phyloP scores from a whole-genome alignment of 176 grass and related monocot genomes.

The Elaeis guineensis region DNA sequence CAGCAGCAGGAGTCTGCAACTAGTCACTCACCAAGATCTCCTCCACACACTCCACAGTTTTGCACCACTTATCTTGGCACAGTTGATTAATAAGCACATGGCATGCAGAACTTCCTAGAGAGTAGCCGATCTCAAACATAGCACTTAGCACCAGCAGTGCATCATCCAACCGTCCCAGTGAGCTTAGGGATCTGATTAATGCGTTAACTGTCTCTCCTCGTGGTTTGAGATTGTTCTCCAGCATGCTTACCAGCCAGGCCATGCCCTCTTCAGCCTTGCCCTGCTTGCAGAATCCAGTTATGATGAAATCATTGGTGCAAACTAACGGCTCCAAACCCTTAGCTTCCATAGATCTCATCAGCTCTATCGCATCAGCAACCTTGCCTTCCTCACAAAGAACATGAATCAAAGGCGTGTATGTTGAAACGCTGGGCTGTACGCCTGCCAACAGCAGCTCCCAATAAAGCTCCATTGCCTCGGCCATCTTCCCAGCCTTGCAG shows the following conservation, averaged over 20 bases:
- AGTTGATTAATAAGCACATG: constrained; percentile 46
- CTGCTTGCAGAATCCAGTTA: constrained; percentile 56
- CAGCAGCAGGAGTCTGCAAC: constrained; percentile 1
- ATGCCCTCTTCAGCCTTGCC: constrained; percentile 54
- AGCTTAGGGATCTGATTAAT: constrained; percentile 38
- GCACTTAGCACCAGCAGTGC: constrained; percentile 48
- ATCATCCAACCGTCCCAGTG: constrained; percentile 37
- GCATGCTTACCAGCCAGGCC: constrained; percentile 62
- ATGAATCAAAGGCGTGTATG: constrained; percentile 54
- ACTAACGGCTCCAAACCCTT: constrained; percentile 47
- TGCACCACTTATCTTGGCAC: constrained; percentile 23
- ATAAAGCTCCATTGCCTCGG: constrained; percentile 32
- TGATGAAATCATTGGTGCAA: constrained; percentile 50
- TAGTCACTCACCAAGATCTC: constrained; percentile 41
- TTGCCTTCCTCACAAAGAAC: constrained; percentile 48
- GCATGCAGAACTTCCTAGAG: constrained; percentile 27
- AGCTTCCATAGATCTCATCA: constrained; percentile 56
- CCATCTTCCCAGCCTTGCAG: constrained; percentile 44
- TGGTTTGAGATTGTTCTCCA: constrained; percentile 69
- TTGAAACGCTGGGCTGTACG: constrained; percentile 40
- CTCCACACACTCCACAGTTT: constrained; percentile 23
- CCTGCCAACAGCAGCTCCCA: constrained; percentile 35
- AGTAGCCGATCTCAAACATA: constrained; percentile 60
- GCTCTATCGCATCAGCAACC: constrained; percentile 42
- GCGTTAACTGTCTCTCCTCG: constrained; percentile 29